Evolutionary conservation across 306 rosid genomes (phyloP), one percentile per base, ranked within the genome.

Genomic region (Potentilla sterilis): DNA sequence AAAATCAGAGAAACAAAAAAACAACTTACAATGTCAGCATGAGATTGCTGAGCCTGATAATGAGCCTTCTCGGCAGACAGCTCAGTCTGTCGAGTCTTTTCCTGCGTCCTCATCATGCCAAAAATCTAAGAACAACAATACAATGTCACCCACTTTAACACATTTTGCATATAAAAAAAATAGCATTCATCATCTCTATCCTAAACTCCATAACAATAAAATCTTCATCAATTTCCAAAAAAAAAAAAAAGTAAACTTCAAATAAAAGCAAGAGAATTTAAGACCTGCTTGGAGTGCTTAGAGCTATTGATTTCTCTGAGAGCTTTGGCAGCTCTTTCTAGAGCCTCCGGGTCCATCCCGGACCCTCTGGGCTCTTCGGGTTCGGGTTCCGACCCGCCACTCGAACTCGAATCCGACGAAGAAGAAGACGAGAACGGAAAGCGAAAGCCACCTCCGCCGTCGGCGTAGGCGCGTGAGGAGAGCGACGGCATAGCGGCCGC

Each of bases 281-380:
- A 35, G 6, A 93, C 98, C 98, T 88, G 86, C 81, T 91, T 92
- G 40, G 92, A 58, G 46, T 82, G 42, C 34, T 88, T 69, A 68
- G 96, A 90, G 66, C 74, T 82, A 55, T 92, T 96, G 83, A 96
- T 96, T 83, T 88, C 85, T 16, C 97, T 88, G 64, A 90, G 90
- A 81, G 99, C 97, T 78, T 88, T 90, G 38, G 98, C 99, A 32
- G 88, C 99, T 88, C 92, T 84, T 78, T 96, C 99, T 67, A 92
- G 82, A 41, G 92, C 77, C 69, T 90, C 96, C 19, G 96, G 96
- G 62, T 96, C 97, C 77, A 92, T 89, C 61, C 93, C 97, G 3
- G 96, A 87, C 52, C 86, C 89, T n/a, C 69, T 86, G 18, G 98
- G 81, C 74, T 92, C 99, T 34, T 87, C 92, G 16, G 86, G n/a